These are phyloP conservation scores for Lasiosphaeriaceae sp. DNA, from an alignment of 495 filamentous ascomycete genomes.

Conservation along the genomic window DNA sequence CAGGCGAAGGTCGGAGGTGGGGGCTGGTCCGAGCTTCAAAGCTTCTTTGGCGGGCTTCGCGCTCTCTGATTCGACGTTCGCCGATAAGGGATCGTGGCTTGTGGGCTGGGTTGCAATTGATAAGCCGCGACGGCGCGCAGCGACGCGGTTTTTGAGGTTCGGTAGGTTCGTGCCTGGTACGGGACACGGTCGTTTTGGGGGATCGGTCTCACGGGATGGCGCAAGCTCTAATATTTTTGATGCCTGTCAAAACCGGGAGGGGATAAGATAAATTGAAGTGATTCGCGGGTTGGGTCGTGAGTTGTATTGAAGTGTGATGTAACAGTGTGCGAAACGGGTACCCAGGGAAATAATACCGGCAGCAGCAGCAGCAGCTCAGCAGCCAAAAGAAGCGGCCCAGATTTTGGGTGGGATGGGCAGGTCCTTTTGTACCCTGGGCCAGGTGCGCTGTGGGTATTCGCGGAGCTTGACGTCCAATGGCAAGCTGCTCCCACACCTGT, in stretches of 20 bases:
- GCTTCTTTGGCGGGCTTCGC: background rate
- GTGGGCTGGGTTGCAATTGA: background rate
- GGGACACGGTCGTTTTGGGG: no score
- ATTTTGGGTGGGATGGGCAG: constrained; percentile 22
- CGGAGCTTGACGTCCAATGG: background rate
- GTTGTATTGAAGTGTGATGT: background rate
- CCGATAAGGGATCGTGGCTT: background rate
- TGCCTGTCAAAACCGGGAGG: no score
- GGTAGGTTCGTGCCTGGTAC: no score
- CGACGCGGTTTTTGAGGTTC: no score
- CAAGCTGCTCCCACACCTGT: background rate
- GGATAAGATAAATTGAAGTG: no score
- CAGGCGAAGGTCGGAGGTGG: background rate
- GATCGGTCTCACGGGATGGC: no score
- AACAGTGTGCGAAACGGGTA: constrained; percentile 9
- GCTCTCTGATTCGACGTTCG: background rate
- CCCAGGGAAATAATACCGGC: no score
- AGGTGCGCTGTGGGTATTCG: background rate
- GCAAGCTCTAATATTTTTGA: no score
- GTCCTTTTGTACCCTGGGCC: constrained; percentile 27
- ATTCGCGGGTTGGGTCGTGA: no score
- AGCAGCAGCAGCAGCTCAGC: constrained; percentile 4
- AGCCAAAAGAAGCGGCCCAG: constrained; percentile 14
- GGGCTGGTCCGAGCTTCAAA: background rate
- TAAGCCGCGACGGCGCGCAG: background rate